Evolutionary conservation across 1,139 yeast species (phyloP).

Genomic region (Yamadazyma atlantica): DNA sequence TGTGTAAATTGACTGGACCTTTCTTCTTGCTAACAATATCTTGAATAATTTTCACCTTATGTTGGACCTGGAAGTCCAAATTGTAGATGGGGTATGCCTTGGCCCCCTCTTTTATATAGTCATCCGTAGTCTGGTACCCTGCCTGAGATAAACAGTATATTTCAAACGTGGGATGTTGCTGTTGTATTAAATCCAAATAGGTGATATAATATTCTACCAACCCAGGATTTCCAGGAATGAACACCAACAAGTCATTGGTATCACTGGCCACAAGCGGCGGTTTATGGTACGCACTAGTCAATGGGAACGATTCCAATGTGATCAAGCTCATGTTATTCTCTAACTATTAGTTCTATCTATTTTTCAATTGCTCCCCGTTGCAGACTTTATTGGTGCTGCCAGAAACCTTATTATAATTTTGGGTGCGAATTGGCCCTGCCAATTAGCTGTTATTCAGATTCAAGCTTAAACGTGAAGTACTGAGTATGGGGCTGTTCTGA

Average conservation of each 20-base stretch:
- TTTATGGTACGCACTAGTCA: constrained; percentile 29
- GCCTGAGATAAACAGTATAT: constrained; percentile 56
- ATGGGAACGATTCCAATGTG: constrained; percentile 21
- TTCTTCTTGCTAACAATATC: constrained; percentile 21
- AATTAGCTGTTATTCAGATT: constrained; percentile 2
- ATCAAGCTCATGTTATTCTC: constrained; percentile 11
- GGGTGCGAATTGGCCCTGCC: not conserved
- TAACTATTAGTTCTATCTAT: too few species aligned
- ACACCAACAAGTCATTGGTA: constrained; percentile 33
- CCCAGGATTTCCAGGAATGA: constrained; percentile 73
- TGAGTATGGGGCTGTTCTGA: constrained; percentile 4
- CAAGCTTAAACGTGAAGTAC: constrained; percentile 13
- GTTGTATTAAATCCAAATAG: constrained; percentile 47
- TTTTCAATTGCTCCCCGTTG: too few species aligned
- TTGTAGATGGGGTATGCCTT: constrained; percentile 25
- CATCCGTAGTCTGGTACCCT: constrained; percentile 43
- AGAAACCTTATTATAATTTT: too few species aligned
- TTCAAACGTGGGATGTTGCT: constrained; percentile 44
- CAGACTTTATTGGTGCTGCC: too few species aligned
- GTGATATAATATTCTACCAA: constrained; percentile 55
- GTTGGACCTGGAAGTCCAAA: constrained; percentile 52
- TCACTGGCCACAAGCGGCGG: constrained; percentile 11
- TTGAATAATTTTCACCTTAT: constrained; percentile 42
- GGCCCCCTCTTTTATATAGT: constrained; percentile 9
- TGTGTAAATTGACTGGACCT: constrained; percentile 33